phyloP scores from a whole-genome alignment of 2,329 filamentous ascomycete species.

The Fusarium marasasianum region DNA sequence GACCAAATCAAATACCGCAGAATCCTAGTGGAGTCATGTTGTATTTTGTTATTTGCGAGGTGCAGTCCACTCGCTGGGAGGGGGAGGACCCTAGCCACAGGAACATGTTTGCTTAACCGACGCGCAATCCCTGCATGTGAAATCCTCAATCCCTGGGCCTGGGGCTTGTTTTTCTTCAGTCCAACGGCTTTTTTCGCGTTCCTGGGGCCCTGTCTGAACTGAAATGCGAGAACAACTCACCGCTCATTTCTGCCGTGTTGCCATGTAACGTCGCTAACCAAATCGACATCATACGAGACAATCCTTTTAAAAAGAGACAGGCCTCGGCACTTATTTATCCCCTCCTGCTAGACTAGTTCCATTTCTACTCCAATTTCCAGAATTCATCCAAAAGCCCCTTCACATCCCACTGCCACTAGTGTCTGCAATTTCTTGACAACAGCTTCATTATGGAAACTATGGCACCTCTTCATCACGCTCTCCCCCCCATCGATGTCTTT shows the following conservation, averaged over 20 bases:
- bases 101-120: not conserved
- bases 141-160: not conserved
- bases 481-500: conserved; percentile 10
- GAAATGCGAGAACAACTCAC: conserved; percentile 15
- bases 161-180: not conserved
- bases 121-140: not conserved
- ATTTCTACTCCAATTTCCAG: not conserved
- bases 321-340: conserved; percentile 11
- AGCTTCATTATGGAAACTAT: conserved; percentile 27
- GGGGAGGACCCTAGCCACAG: conserved; percentile 2
- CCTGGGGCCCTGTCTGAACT: not conserved
- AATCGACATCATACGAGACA: conserved; percentile 16
- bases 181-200: conserved; percentile 25
- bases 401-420: not conserved
- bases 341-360: not conserved
- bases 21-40: conserved; percentile 9
- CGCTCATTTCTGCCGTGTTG: conserved; percentile 26
- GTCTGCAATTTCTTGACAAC: not conserved
- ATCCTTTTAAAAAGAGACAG: conserved; percentile 6
- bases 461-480: conserved; percentile 11
- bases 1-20: not conserved
- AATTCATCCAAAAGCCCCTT: not conserved
- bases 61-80: not conserved
- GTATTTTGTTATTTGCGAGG: conserved; percentile 9
- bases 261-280: conserved; percentile 24